Percentiles rank a stretch among this genome's conserved stretches.
phyloP scores from a whole-genome alignment of 176 grass and related monocot species.

The Elaeis guineensis region DNA sequence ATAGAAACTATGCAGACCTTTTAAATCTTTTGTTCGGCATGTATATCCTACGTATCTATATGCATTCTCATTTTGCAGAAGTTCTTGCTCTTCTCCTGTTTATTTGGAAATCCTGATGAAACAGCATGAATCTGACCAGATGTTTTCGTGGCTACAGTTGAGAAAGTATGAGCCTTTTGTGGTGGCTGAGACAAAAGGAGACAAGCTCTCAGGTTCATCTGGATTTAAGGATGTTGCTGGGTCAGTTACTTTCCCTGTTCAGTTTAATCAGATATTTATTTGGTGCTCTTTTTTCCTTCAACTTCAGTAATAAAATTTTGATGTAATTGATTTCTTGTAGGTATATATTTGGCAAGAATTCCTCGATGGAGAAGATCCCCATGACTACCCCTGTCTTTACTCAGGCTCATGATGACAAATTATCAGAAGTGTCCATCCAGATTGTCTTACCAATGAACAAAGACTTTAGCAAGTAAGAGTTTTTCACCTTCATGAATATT shows the following conservation, averaged over 20 bases:
- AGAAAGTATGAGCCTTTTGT: constrained; percentile 67
- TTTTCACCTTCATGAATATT: no score
- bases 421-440: constrained; percentile 86
- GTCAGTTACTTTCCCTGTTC: constrained; percentile 30
- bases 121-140: no score
- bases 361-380: constrained; percentile 72
- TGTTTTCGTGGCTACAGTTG: constrained; percentile 31
- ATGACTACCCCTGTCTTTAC: constrained; percentile 99
- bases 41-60: no score
- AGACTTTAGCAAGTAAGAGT: constrained; percentile 49
- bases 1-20: no score
- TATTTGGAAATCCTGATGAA: no score
- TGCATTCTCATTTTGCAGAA: no score
- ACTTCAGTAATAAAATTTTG: neutral
- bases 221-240: constrained; percentile 89
- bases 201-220: constrained; percentile 75
- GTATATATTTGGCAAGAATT: constrained; percentile 94
- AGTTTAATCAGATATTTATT: neutral
- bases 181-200: constrained; percentile 81
- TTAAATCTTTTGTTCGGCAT: no score
- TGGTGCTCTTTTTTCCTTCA: neutral
- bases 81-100: no score
- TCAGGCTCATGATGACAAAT: constrained; percentile 52
- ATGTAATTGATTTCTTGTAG: constrained; percentile 24
- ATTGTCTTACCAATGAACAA: constrained; percentile 73